Evolutionary conservation across 1,139 yeast species (phyloP).

Genomic region (Diutina pseudorugosa): DNA sequence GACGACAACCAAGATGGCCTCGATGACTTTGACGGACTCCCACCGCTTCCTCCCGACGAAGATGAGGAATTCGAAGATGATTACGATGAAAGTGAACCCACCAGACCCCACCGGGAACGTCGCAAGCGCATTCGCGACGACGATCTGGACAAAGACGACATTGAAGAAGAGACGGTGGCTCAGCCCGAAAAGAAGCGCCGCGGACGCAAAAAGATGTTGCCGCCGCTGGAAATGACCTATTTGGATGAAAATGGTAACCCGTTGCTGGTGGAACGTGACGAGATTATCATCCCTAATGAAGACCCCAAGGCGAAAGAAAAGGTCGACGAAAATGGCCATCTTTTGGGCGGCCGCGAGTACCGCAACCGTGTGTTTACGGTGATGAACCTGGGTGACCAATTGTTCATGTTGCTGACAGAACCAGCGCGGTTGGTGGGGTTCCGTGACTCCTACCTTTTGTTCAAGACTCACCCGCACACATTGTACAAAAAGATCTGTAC

Average conservation of each 20-base stretch:
- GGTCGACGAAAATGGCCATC: constrained; percentile 53
- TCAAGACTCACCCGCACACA: constrained; percentile 64
- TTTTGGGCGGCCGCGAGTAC: constrained; percentile 67
- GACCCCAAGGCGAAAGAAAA: constrained; percentile 76
- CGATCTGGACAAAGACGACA: constrained; percentile 9
- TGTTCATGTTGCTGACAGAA: constrained; percentile 88
- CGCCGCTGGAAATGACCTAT: constrained; percentile 20
- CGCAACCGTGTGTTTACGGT: constrained; percentile 76
- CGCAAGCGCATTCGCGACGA: constrained; percentile 14
- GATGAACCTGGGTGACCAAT: constrained; percentile 55
- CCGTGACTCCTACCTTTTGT: constrained; percentile 82
- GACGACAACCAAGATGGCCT: constrained; percentile 1
- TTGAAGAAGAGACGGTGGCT: constrained; percentile 5
- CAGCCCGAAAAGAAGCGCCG: constrained; percentile 6
- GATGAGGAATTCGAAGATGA: constrained; percentile 13
- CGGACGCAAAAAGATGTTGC: constrained; percentile 13
- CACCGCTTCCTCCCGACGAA: constrained; percentile 8
- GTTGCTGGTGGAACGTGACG: constrained; percentile 58
- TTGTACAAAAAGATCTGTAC: constrained; percentile 65
- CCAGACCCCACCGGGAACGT: constrained; percentile 10
- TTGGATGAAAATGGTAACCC: constrained; percentile 40
- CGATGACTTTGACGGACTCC: constrained; percentile 6
- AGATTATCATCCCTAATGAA: constrained; percentile 57
- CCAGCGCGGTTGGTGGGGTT: constrained; percentile 94
- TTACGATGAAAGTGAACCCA: constrained; percentile 8